These are phyloP conservation scores for Crucibulum laeve DNA, from an alignment of 768 basidiomycete species.

Conservation along the genomic window DNA sequence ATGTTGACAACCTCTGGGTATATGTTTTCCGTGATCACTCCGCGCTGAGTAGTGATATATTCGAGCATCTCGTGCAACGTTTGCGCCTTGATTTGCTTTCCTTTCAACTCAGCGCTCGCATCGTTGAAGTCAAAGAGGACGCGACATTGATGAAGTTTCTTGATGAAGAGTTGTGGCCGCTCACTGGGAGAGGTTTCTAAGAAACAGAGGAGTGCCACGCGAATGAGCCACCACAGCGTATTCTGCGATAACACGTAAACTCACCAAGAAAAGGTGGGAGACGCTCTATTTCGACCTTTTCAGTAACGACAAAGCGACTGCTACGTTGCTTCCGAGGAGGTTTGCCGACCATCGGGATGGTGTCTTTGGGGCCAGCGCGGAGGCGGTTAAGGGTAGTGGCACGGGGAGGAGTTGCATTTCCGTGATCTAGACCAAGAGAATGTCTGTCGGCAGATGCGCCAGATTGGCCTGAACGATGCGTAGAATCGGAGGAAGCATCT, in stretches of 20 bases:
- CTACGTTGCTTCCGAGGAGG: conserved; percentile 97
- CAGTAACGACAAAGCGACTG: conserved; percentile 92
- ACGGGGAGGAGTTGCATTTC: conserved; percentile 57
- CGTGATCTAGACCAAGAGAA: conserved; percentile 42
- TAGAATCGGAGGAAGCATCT: conserved; percentile 50
- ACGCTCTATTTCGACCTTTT: conserved; percentile 94
- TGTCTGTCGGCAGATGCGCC: conserved; percentile 44
- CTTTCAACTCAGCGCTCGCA: conserved; percentile 89
- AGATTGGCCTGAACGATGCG: conserved; percentile 34
- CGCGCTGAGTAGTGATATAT: conserved; percentile 95
- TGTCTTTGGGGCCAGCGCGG: conserved; percentile 86
- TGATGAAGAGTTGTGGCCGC: conserved; percentile 87
- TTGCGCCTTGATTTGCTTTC: conserved; percentile 98
- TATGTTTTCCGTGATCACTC: conserved; percentile 93
- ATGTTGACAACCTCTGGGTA: conserved; percentile 99
- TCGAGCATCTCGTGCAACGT: conserved; percentile 98
- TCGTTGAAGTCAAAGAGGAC: conserved; percentile 99
- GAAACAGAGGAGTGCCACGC: too few relatives aligned
- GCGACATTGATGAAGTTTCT: conserved; percentile 93
- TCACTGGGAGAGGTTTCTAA: conserved; percentile 91
- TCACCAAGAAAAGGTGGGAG: conserved; percentile 86
- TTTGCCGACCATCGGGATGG: conserved; percentile 93
- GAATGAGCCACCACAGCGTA: too few relatives aligned
- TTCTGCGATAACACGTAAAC: too few relatives aligned
- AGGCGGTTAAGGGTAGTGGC: conserved; percentile 69